These are phyloP conservation scores for Jamesozyma hellenica DNA, from an alignment of 805 yeast genomes.

Conservation along the genomic window DNA sequence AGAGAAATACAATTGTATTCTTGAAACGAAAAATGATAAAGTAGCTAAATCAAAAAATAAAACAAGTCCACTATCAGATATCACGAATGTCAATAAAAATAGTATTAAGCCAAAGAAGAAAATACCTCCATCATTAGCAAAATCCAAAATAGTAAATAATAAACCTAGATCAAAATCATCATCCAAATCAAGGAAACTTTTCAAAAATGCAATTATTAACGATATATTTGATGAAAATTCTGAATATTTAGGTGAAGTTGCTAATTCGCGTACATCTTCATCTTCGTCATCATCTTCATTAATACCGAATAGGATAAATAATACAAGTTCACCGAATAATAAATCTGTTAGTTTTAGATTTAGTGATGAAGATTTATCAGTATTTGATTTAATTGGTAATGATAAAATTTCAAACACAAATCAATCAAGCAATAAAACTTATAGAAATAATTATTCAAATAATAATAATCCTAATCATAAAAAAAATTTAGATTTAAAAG, in stretches of 20 bases:
- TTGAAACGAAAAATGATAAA: too few relatives aligned
- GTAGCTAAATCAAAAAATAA: background rate
- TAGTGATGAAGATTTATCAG: slow-evolving; percentile 29
- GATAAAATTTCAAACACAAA: slow-evolving; percentile 1
- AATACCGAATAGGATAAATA: background rate
- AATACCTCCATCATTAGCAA: background rate
- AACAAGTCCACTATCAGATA: background rate
- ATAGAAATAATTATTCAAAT: background rate
- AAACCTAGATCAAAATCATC: slow-evolving; percentile 4
- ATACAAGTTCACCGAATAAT: background rate
- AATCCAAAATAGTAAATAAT: background rate
- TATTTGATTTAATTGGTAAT: slow-evolving; percentile 34
- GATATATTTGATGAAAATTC: slow-evolving; percentile 19
- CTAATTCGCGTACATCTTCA: slow-evolving; percentile 3
- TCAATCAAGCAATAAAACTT: background rate
- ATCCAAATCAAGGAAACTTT: slow-evolving; percentile 12
- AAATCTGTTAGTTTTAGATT: slow-evolving; percentile 18
- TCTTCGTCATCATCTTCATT: slow-evolving; percentile 1
- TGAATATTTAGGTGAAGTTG: slow-evolving; percentile 6
- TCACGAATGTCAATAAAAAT: background rate
- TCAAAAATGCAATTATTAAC: slow-evolving; percentile 25
- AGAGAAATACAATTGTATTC: too few relatives aligned
- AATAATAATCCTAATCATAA: background rate
- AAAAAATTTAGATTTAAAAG: background rate
- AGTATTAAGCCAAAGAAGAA: background rate